These are phyloP conservation scores for Clavispora asparagi DNA, from an alignment of 805 yeast genomes.

Conservation along the genomic window DNA sequence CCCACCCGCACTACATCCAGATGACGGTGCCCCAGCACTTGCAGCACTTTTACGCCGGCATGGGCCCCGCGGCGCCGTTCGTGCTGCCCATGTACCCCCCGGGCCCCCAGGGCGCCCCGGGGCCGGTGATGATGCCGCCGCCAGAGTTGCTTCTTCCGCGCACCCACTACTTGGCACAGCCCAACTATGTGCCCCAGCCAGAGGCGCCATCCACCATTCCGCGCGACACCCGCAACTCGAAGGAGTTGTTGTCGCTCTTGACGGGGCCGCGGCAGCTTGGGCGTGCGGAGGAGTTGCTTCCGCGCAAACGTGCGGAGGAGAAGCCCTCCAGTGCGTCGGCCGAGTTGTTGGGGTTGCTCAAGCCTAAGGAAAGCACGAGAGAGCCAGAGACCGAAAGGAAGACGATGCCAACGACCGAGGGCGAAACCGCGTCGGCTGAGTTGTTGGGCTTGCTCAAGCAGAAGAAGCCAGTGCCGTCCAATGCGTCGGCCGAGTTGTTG, in stretches of 20 bases:
- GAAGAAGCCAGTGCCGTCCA: no score
- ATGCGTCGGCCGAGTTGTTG: no score
- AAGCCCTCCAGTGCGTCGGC: no score
- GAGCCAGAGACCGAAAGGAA: no score
- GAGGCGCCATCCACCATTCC: neutral
- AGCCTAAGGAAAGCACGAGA: no score
- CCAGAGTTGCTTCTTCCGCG: slow-evolving; percentile 10
- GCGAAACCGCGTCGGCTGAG: slow-evolving; percentile 8
- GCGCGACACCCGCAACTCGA: slow-evolving; percentile 23
- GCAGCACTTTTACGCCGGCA: slow-evolving; percentile 17
- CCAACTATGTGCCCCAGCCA: neutral
- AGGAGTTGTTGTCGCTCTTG: slow-evolving; percentile 40
- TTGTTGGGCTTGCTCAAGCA: slow-evolving; percentile 14
- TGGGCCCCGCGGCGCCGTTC: slow-evolving; percentile 13
- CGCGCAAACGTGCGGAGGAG: no score
- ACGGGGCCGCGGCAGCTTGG: slow-evolving; percentile 23
- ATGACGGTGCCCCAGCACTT: slow-evolving; percentile 31
- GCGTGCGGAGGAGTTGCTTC: no score
- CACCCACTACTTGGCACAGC: neutral
- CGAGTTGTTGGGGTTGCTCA: slow-evolving; percentile 9
- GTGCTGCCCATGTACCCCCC: slow-evolving; percentile 3
- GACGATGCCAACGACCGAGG: neutral
- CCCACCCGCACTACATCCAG: slow-evolving; percentile 14
- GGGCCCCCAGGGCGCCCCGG: no score
- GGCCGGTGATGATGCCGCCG: slow-evolving; percentile 12